phyloP scores from a whole-genome alignment of 805 yeast species.

The Starmerella khaoyaiensis region DNA sequence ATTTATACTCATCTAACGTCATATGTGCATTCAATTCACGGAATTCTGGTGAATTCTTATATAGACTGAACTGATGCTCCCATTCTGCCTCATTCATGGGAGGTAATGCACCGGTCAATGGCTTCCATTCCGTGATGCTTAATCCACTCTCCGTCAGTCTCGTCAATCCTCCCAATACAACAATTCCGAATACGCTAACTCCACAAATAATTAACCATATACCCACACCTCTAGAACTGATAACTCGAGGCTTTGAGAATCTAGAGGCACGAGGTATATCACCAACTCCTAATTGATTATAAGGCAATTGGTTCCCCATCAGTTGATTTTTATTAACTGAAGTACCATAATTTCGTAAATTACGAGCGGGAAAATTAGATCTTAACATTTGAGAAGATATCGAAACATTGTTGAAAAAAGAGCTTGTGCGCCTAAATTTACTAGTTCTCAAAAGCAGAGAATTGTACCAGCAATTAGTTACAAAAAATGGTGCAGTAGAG shows the following conservation, averaged over 20 bases:
- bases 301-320: too few relatives aligned
- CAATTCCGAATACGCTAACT: constrained; percentile 84
- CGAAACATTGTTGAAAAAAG: too few relatives aligned
- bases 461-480: too few relatives aligned
- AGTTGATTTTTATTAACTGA: too few relatives aligned
- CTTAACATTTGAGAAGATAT: too few relatives aligned
- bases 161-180: constrained; percentile 90
- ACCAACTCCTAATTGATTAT: constrained; percentile 18
- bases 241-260: constrained; percentile 22
- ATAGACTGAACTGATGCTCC: constrained; percentile 72
- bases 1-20: constrained; percentile 82
- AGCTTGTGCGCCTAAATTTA: too few relatives aligned
- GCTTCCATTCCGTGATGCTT: constrained; percentile 96
- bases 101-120: constrained; percentile 89
- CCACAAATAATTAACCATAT: constrained; percentile 84
- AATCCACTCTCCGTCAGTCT: constrained; percentile 91
- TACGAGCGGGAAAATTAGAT: too few relatives aligned
- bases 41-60: constrained; percentile 81
- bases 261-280: constrained; percentile 13
- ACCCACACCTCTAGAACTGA: constrained; percentile 51
- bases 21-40: constrained; percentile 78
- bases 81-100: constrained; percentile 72
- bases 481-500: too few relatives aligned
- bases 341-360: too few relatives aligned
- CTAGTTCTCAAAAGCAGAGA: too few relatives aligned